phyloP scores from a whole-genome alignment of 768 basidiomycete species.

The Leccinum boreale region DNA sequence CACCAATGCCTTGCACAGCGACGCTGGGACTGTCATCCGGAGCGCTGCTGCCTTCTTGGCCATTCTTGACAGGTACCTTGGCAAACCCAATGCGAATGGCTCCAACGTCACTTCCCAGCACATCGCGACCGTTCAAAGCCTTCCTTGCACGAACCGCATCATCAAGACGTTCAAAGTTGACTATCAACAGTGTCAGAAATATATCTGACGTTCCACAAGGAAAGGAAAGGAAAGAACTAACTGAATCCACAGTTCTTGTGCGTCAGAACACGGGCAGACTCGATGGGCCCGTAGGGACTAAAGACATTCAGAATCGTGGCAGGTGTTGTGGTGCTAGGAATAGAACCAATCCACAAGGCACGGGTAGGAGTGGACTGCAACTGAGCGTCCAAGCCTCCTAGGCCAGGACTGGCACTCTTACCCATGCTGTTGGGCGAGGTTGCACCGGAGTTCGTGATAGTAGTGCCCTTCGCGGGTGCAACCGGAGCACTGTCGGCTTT shows the following conservation, averaged over 20 bases:
- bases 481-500: constrained; percentile 96
- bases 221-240: constrained; percentile 34
- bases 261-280: constrained; percentile 92
- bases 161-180: constrained; percentile 97
- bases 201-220: not conserved
- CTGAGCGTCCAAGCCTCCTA: constrained; percentile 78
- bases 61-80: constrained; percentile 90
- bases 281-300: constrained; percentile 95
- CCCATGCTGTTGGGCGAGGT: constrained; percentile 55
- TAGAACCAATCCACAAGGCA: constrained; percentile 97
- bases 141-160: constrained; percentile 96
- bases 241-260: constrained; percentile 97
- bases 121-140: constrained; percentile 92
- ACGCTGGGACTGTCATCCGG: constrained; percentile 63
- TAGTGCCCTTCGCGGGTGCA: constrained; percentile 76
- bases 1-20: constrained; percentile 78
- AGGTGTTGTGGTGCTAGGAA: constrained; percentile 92
- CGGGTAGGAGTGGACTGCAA: constrained; percentile 89
- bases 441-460: constrained; percentile 58
- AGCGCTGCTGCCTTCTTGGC: constrained; percentile 56
- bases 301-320: constrained; percentile 94
- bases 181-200: constrained; percentile 33
- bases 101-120: constrained; percentile 94
- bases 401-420: constrained; percentile 51
- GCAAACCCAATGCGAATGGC: constrained; percentile 97